Evolutionary conservation across 2,329 filamentous ascomycete genomes (phyloP).

Genomic region (Claviceps fusiformis): DNA sequence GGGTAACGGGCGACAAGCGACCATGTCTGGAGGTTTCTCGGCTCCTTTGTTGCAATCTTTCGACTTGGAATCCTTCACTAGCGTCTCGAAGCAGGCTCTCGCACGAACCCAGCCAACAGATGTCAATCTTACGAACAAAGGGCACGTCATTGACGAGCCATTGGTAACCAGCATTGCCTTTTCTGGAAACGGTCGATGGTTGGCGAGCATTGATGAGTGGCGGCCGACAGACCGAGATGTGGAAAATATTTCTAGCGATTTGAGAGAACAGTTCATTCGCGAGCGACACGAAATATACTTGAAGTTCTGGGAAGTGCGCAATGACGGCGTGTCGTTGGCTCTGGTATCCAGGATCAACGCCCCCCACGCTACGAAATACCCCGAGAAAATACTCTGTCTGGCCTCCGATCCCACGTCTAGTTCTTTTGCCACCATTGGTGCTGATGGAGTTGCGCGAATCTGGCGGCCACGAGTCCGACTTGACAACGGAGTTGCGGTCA

Average conservation of each 20-base stretch:
- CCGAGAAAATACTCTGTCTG: constrained; percentile 55
- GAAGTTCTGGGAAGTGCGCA: constrained; percentile 74
- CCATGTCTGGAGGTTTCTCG: constrained; percentile 36
- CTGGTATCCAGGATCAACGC: constrained; percentile 72
- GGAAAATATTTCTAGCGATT: constrained; percentile 26
- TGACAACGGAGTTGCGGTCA: constrained; percentile 52
- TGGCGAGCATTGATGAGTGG: constrained; percentile 90
- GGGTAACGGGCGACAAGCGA: constrained; percentile 44
- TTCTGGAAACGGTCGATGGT: constrained; percentile 72
- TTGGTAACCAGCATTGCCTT: constrained; percentile 62
- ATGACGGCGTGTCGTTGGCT: constrained; percentile 46
- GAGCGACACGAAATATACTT: constrained; percentile 61
- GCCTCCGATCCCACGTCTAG: constrained; percentile 53
- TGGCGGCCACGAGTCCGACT: constrained; percentile 67
- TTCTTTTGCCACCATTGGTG: constrained; percentile 74
- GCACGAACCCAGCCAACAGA: constrained; percentile 79
- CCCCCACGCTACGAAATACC: constrained; percentile 52
- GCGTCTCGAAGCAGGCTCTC: constrained; percentile 75
- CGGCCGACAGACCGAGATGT: constrained; percentile 57
- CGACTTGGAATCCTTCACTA: constrained; percentile 65
- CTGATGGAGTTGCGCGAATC: constrained; percentile 62
- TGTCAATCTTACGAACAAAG: constrained; percentile 59
- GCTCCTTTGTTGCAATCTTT: constrained; percentile 65
- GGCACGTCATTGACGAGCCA: constrained; percentile 61
- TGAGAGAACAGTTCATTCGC: constrained; percentile 30